Evolutionary conservation across 2,329 filamentous ascomycete genomes (phyloP), one percentile per base, ranked within the genome.

Genomic region (Fonsecaea pedrosoi): DNA sequence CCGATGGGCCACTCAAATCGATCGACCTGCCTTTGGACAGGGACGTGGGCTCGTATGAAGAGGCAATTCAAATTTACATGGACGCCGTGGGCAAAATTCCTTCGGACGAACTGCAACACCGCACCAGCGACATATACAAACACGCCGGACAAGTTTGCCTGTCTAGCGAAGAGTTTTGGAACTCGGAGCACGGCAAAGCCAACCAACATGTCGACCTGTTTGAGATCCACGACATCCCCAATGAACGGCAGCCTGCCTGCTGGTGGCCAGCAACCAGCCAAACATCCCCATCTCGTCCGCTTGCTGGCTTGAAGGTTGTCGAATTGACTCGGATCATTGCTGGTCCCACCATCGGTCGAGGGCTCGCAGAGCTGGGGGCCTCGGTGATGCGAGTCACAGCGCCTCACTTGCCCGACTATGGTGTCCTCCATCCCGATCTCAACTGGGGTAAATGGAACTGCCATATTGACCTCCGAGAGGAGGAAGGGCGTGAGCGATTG

Each of bases 371-470:
- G 1, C 77, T 81, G 54, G 82, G 81, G 3, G 81, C 81, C 4
- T 79, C 81, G 50, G 81, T 84, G 0, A 78, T 83, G 42, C 78
- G 81, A 59, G 74, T 83, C 12, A 82, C 80, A 2, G 79, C 30
- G 78, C 32, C 78, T 78, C 25, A 75, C 57, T 69, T 83, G 2
- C 71, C 65, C 0, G 77, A 80, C 70, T 73, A 78, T 56, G 76
- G 74, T 38, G 0, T 89, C 90, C 77, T 91, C 91, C 89, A 91
- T 71, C 84, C 90, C 0, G 89, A 92, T 70, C 87, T 88, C 13
- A 91, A 91, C 74, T 86, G 88, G 73, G 89, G 89, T 25, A 92
- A 92, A 75, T 88, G 88, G 68, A 84, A 87, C 0, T 81, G 83
- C 1, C 85, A 89, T n/a, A 74, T 87, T 2, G 81, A 87, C 69